Conservation (phyloP, 164 flowering plant species). For the Protea cynaroides region DNA sequence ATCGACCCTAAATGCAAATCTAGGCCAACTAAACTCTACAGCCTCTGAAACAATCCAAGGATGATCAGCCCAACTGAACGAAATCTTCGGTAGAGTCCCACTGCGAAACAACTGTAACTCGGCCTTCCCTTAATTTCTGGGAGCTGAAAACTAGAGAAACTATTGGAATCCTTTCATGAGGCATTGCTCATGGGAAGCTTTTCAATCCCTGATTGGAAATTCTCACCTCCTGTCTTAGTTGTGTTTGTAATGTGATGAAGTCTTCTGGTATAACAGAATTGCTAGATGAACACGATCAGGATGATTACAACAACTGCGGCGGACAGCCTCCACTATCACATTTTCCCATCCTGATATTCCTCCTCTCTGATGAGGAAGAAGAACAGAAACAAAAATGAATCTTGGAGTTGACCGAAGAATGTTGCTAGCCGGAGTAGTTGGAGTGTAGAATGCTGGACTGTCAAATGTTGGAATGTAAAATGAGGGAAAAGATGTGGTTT, state of each 20-base stretch:
- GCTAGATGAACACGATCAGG: conserved; percentile 18
- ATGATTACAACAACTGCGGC: conserved; percentile 10
- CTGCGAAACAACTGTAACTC: conserved; percentile 31
- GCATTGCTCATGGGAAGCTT: conserved; percentile 31
- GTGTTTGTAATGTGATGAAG: background rate
- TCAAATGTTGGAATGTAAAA: too few relatives aligned
- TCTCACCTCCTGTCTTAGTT: conserved; percentile 15
- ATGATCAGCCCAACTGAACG: conserved; percentile 77
- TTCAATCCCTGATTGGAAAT: conserved; percentile 39
- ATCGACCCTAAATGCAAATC: conserved; percentile 56
- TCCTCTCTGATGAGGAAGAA: too few relatives aligned
- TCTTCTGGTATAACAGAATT: conserved; percentile 14
- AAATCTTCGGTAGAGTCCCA: conserved; percentile 31
- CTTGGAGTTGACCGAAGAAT: too few relatives aligned
- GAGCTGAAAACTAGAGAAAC: conserved; percentile 16
- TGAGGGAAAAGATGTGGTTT: too few relatives aligned
- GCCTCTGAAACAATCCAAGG: conserved; percentile 73
- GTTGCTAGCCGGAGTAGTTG: too few relatives aligned
- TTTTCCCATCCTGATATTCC: conserved; percentile 21
- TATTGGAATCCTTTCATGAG: background rate
- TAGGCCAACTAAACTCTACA: conserved; percentile 84
- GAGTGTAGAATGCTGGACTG: too few relatives aligned
- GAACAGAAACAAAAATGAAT: too few relatives aligned
- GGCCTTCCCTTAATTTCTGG: conserved; percentile 27
- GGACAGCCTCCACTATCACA: conserved; percentile 7